Evolutionary conservation across 345 rosid genomes (phyloP).

Genomic region (Hibiscus tridactylites): DNA sequence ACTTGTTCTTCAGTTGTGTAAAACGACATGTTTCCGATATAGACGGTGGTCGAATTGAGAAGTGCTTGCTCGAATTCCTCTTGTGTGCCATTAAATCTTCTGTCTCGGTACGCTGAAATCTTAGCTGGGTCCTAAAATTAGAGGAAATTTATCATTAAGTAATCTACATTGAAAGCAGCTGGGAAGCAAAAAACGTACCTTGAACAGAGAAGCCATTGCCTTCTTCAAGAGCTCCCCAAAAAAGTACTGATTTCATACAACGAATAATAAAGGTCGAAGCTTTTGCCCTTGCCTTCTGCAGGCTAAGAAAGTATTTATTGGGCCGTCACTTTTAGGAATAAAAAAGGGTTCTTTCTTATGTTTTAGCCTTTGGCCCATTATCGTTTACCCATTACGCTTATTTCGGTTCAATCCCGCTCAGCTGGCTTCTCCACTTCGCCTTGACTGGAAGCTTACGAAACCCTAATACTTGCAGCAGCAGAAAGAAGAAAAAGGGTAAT

Average conservation of each 20-base stretch:
- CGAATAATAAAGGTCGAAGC: not conserved
- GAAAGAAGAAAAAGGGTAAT: not conserved
- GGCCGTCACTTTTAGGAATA: not conserved
- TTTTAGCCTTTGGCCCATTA: not conserved
- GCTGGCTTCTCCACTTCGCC: not conserved
- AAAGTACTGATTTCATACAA: not conserved
- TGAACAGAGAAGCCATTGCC: conserved; percentile 67
- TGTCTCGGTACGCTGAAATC: conserved; percentile 83
- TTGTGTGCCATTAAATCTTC: conserved; percentile 70
- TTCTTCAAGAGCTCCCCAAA: not conserved
- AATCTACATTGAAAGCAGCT: not conserved
- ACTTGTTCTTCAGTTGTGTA: conserved; percentile 97
- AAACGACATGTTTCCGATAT: conserved; percentile 90
- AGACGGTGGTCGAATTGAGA: conserved; percentile 57
- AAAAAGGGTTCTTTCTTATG: not conserved
- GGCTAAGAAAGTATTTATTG: not conserved
- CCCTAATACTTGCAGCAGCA: not conserved
- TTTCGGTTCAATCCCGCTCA: too few relatives aligned
- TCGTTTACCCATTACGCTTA: not conserved
- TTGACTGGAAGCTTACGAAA: not conserved
- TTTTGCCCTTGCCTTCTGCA: not conserved
- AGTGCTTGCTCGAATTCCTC: conserved; percentile 86
- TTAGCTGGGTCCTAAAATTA: conserved; percentile 54
- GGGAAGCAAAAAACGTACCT: conserved; percentile 30
- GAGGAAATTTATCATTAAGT: not conserved